Base-by-base conservation (phyloP, 768 basidiomycete species). In the Suillus clintonianus region DNA sequence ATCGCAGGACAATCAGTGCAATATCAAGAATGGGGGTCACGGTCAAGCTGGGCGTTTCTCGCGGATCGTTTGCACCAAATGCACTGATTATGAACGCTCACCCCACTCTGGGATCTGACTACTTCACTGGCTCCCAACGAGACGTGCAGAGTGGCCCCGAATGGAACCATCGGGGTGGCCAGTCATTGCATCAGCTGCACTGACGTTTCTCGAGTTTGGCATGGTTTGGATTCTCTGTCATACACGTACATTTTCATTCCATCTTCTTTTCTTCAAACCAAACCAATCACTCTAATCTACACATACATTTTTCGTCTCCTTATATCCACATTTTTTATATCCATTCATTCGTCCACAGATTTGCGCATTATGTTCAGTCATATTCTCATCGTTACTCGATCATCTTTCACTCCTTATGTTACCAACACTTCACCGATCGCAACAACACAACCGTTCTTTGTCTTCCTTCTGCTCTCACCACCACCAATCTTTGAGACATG, bases 401-500 rank as follows among this genome's bases (percentile, higher is more conserved):
- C 24, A 41, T 41, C 17, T 41, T 11, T 39, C 53, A 45, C 17
- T 56, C 61, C 9, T 62, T 62, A 39, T 30, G 24, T 24, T n/a
- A n/a, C n/a, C n/a, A n/a, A n/a, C n/a, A n/a, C n/a, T n/a, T n/a
- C n/a, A n/a, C n/a, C n/a, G n/a, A n/a, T n/a, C n/a, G n/a, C 37
- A 24, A 45, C 60, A 48, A 8, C 10, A 34, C n/a, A 15, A 48
- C 15, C 34, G 24, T 43, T 34, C 59, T 9, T 37, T 30, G 32
- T 24, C 17, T 39, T 51, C 15, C 30, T 19, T 30, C 59, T 32
- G 19, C 43, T 61, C 11, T 7, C 45, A 32, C 43, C 34, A 9
- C 27, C 39, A 7, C 24, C 32, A 60, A 37, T 22, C 54, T 43
- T 42, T 67, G 76, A 76, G 74, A 71, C 72, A 84, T 84, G 83